Evolutionary conservation across 1,139 yeast species (phyloP).

Genomic region (Zygoascus hellenicus): DNA sequence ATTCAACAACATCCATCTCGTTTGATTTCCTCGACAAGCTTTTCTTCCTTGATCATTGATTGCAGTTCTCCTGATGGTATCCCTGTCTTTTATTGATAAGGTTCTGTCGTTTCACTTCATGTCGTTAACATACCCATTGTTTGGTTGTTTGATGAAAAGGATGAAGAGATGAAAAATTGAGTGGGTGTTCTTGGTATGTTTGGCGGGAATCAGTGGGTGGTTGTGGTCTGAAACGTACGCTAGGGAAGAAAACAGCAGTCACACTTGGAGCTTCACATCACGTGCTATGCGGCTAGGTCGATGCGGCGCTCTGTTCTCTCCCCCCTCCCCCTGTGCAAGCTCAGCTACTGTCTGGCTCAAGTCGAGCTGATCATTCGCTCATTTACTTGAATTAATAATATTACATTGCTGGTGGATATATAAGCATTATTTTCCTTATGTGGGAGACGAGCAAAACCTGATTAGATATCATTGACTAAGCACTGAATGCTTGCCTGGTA

Average conservation of each 20-base stretch:
- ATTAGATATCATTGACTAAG: too few relatives aligned
- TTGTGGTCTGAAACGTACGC: constrained; percentile 7
- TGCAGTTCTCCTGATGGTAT: background rate
- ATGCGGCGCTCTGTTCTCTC: too few relatives aligned
- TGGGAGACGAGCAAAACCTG: too few relatives aligned
- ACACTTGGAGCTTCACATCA: background rate
- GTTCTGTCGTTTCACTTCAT: background rate
- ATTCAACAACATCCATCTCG: background rate
- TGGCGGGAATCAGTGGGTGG: background rate
- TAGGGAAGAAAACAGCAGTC: constrained; percentile 4
- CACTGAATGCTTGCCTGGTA: too few relatives aligned
- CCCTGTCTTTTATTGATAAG: background rate
- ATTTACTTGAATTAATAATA: too few relatives aligned
- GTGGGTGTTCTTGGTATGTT: constrained; percentile 4
- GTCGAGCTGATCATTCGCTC: too few relatives aligned
- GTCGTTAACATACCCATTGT: constrained; percentile 13
- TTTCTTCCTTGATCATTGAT: background rate
- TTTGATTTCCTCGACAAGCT: background rate
- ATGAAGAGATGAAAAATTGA: constrained; percentile 9
- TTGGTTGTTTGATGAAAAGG: constrained; percentile 10
- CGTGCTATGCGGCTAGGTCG: too few relatives aligned
- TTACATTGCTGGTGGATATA: too few relatives aligned
- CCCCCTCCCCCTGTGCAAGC: too few relatives aligned
- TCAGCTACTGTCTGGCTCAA: too few relatives aligned
- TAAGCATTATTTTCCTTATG: too few relatives aligned